Base-by-base conservation (phyloP, 441 rosid genomes). In the Melianthus villosus region DNA sequence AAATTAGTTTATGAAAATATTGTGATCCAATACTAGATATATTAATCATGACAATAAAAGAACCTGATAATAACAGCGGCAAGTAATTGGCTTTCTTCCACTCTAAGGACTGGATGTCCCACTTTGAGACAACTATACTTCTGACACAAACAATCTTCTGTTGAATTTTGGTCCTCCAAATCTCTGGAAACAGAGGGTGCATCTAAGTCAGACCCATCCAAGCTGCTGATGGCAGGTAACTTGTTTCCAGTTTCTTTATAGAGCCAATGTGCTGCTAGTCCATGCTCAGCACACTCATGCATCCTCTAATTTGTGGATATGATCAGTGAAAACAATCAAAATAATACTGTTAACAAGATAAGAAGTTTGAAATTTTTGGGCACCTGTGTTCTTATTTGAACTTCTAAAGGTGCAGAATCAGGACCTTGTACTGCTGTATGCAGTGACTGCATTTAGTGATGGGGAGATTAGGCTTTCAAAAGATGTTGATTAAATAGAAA, bases 181-280 rank as follows among this genome's bases (percentile, higher is more conserved):
- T 59, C 72, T 49, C 56, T 53, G 42, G 71, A 57, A 36, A 63
- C 43, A 56, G 70, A 48, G 7, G 68, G 53, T 36, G 55, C 53
- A 46, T 67, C 70, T 7, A 22, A 46, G 40, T 75, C 77, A 48
- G 67, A 51, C 37, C 68, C 72, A 61, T 69, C 73, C 56, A 59
- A 11, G 58, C 19, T 32, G 51, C 60, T 60, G 22, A 50, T 22
- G 6, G 64, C 50, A 28, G 65, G 63, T 45, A 72, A 51, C 36
- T 52, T 50, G 44, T 50, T 70, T 41, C 64, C 79, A 46, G 71
- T 62, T 72, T 79, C 89, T 61, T 79, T 79, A 43, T 79, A 79
- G 42, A 79, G 81, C 89, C 89, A 79, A 56, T 79, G 89, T 4
- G 89, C 89, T 29, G 89, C 83, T 59, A 75, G 80, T 36, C 83